These are phyloP conservation scores for Diaporthe longicolla DNA, from an alignment of 2,329 filamentous ascomycete genomes.

Conservation along the genomic window DNA sequence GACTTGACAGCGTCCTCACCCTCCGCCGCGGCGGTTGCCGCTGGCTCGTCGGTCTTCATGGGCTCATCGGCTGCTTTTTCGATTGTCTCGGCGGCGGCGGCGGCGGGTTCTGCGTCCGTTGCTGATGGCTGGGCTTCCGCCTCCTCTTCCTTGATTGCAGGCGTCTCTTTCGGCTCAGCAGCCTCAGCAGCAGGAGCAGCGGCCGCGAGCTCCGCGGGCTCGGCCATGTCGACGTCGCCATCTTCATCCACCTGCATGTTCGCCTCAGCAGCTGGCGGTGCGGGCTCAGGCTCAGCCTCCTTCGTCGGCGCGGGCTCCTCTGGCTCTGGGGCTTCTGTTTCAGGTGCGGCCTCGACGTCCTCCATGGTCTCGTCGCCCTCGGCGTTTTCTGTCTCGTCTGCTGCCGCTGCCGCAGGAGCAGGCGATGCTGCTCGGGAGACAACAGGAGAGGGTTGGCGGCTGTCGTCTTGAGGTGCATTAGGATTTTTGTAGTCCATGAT, in stretches of 20 bases:
- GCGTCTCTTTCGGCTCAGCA: constrained; percentile 48
- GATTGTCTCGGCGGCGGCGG: constrained; percentile 43
- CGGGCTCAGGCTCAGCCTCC: constrained; percentile 27
- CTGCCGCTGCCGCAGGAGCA: not conserved
- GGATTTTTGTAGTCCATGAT: constrained; percentile 68
- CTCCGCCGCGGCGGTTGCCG: not conserved
- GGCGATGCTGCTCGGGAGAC: constrained; percentile 41
- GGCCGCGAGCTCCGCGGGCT: constrained; percentile 41
- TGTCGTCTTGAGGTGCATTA: constrained; percentile 57
- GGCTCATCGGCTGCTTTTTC: constrained; percentile 42
- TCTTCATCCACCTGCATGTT: constrained; percentile 59
- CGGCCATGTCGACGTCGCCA: constrained; percentile 66
- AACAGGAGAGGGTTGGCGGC: constrained; percentile 41
- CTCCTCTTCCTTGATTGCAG: constrained; percentile 57
- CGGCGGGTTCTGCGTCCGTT: constrained; percentile 48
- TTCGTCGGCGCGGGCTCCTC: constrained; percentile 44
- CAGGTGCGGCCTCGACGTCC: constrained; percentile 50
- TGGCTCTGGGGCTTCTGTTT: constrained; percentile 48
- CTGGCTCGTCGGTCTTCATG: constrained; percentile 42
- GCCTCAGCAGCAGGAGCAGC: constrained; percentile 39
- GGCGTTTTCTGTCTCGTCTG: constrained; percentile 4
- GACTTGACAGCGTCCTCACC: not conserved
- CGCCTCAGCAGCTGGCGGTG: constrained; percentile 23
- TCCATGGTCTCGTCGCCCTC: constrained; percentile 43
- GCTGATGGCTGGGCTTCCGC: constrained; percentile 50